Conservation (phyloP, 495 filamentous ascomycete genomes). For the Apodospora peruviana region DNA sequence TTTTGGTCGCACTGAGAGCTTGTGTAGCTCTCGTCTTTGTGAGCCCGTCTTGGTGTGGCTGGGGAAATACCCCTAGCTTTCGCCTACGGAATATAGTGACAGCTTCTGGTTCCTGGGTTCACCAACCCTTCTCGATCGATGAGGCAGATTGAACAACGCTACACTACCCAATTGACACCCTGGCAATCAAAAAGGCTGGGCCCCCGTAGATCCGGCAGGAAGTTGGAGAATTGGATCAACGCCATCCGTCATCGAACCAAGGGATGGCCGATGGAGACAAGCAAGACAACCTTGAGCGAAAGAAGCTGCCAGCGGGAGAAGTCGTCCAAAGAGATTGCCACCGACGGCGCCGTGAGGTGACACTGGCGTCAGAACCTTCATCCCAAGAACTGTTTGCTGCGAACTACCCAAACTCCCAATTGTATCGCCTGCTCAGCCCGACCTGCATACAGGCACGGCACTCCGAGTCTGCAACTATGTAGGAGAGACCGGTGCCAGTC, state of each 20-base stretch:
- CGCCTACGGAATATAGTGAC: no score
- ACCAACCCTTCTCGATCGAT: neutral
- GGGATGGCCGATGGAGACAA: no score
- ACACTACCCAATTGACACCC: neutral
- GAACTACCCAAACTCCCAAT: neutral
- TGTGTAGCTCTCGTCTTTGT: neutral
- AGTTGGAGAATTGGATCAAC: no score
- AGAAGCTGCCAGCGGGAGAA: no score
- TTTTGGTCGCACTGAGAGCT: neutral
- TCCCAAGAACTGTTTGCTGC: neutral
- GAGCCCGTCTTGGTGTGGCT: neutral
- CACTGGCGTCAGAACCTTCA: constrained; percentile 10
- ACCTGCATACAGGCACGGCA: constrained; percentile 8
- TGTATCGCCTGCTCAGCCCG: neutral
- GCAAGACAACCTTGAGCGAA: no score
- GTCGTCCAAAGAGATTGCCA: no score
- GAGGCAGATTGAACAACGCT: no score
- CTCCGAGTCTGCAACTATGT: neutral
- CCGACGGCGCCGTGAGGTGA: no score
- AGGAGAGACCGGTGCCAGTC: neutral
- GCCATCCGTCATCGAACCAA: no score
- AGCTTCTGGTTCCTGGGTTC: neutral
- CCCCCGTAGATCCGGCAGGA: no score
- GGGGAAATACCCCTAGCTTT: neutral
- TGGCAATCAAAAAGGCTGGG: no score